These are phyloP conservation scores for Phytopythium aichiense DNA, from an alignment of 352 stramenopile genomes.

Conservation along the genomic window DNA sequence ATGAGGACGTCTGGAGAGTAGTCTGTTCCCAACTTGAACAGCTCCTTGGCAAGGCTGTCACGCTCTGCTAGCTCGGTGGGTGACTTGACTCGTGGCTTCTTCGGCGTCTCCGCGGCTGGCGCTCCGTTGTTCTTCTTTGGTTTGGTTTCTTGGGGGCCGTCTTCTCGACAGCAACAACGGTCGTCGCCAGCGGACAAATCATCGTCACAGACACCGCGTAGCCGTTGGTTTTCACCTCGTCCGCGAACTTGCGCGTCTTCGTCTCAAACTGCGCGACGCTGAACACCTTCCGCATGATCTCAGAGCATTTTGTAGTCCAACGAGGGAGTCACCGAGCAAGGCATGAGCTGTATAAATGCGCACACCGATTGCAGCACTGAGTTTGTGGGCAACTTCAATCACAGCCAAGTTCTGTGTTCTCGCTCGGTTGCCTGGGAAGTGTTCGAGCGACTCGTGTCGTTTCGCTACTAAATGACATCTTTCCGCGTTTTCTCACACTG, in stretches of 20 bases:
- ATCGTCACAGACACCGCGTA: constrained; percentile 8
- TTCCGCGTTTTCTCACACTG: not conserved
- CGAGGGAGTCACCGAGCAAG: not conserved
- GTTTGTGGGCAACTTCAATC: not conserved
- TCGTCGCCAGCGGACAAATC: constrained; percentile 2
- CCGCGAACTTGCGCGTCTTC: constrained; percentile 5
- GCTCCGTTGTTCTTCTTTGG: not conserved
- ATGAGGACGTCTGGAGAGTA: constrained; percentile 8
- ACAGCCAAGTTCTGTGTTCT: not conserved
- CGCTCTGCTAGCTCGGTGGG: constrained; percentile 2
- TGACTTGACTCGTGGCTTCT: constrained; percentile 1
- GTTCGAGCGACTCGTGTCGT: not conserved
- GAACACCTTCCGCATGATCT: constrained; percentile 9
- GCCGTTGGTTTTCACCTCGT: constrained; percentile 10
- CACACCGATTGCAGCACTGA: not conserved
- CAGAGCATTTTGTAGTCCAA: no score
- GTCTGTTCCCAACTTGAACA: constrained; percentile 5
- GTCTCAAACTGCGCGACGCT: constrained; percentile 10
- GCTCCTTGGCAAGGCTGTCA: constrained; percentile 5
- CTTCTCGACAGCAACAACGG: not conserved
- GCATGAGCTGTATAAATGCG: not conserved
- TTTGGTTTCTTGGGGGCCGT: not conserved
- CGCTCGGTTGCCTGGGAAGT: not conserved
- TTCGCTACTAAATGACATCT: not conserved
- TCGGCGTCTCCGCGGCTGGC: not conserved